phyloP scores from a whole-genome alignment of 225 moss, liverwort and hornwort species.

The Rhytidiadelphus loreus region DNA sequence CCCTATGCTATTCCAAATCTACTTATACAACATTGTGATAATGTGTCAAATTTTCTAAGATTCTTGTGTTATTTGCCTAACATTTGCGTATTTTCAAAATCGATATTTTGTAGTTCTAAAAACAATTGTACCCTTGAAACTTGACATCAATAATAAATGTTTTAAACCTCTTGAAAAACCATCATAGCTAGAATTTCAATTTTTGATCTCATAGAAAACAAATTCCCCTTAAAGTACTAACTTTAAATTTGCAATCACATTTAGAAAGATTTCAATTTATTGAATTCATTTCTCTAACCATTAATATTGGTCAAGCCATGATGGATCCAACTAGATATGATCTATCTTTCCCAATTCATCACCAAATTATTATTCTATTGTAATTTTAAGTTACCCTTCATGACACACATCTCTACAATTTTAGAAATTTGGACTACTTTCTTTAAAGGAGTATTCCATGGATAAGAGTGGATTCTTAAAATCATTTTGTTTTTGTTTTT shows the following conservation, averaged over 20 bases:
- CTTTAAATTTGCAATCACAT: no score
- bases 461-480: background rate
- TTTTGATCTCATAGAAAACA: no score
- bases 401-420: background rate
- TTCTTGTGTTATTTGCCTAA: background rate
- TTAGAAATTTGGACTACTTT: background rate
- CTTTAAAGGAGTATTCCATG: background rate
- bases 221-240: background rate
- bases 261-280: background rate
- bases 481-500: no score
- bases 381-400: background rate
- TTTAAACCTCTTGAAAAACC: background rate
- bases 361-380: background rate
- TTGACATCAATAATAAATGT: background rate
- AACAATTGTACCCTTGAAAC: background rate
- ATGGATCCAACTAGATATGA: background rate
- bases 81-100: rapidly evolving
- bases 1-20: rapidly evolving
- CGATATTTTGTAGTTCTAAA: background rate
- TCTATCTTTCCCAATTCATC: background rate
- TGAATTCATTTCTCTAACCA: no score
- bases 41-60: background rate
- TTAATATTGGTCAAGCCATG: rapidly evolving
- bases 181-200: background rate
- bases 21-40: background rate